phyloP scores from a whole-genome alignment of 2,329 filamentous ascomycete genomes.

The Colletotrichum sp. region DNA sequence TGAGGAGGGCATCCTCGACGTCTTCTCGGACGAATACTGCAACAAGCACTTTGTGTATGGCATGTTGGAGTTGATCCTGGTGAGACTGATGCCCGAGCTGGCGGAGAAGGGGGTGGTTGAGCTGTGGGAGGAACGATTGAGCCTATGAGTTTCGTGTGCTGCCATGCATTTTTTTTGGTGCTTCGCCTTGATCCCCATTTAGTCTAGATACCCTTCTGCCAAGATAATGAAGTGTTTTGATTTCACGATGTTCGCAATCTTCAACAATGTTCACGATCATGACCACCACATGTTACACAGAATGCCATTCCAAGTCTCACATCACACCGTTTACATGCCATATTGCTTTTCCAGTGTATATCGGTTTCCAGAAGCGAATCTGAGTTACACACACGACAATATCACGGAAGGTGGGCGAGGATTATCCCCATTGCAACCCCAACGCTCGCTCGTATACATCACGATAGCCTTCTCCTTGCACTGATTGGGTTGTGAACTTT shows the following conservation, averaged over 20 bases:
- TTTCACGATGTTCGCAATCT: not conserved
- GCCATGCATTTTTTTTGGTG: not conserved
- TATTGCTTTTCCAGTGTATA: not conserved
- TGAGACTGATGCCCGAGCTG: slow-evolving; percentile 84
- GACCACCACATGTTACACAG: not conserved
- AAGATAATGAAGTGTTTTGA: not conserved
- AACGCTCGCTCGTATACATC: not conserved
- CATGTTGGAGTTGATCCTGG: slow-evolving; percentile 81
- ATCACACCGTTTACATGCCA: not conserved
- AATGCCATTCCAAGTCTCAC: not conserved
- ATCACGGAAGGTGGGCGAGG: not conserved
- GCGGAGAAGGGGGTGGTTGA: slow-evolving; percentile 73
- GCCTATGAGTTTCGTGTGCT: slow-evolving; percentile 22
- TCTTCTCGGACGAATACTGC: slow-evolving; percentile 83
- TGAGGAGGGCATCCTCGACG: slow-evolving; percentile 69
- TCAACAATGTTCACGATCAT: not conserved
- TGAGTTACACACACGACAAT: not conserved
- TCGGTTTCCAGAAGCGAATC: not conserved
- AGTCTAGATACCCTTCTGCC: slow-evolving; percentile 17
- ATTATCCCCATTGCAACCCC: not conserved
- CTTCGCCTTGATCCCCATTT: not conserved
- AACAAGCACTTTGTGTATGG: slow-evolving; percentile 92
- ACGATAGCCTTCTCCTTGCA: not conserved
- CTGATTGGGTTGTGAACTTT: not conserved
- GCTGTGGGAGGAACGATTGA: slow-evolving; percentile 75